Evolutionary conservation across 169 alveolate species (phyloP), one percentile per base, ranked within the genome.

Genomic region (Besnoitia besnoiti): DNA sequence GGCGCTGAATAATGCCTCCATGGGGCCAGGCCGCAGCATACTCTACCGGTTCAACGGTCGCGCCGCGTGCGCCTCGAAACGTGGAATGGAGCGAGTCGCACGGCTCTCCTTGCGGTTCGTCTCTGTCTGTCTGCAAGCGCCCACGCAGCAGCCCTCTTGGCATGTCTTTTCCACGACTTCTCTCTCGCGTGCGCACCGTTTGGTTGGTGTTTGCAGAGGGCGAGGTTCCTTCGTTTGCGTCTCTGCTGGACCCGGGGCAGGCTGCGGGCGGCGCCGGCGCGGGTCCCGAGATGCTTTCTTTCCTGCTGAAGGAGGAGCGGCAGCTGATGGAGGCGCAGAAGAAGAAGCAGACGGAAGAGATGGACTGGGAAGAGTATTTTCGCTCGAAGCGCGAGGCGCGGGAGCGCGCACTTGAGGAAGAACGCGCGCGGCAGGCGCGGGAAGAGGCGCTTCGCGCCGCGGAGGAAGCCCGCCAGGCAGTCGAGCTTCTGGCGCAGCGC

Each of bases 251-350:
- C 62, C 62, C 19, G 19, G 37, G 8, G 80, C 16, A n/a, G 24
- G 24, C 19, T 12, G 12, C 37, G 40, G 80, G 8, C 80, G 10
- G 62, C 80, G 24, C 80, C n/a, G 10, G 80, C 80, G 80, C 37
- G 40, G 8, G 24, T 12, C 80, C 37, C 40, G 62, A 19, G 19
- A 19, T 14, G 62, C 33, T 0, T 19, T 55, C 87, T n/a, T 5
- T 35, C 8, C 37, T 77, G 87, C 59, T 77, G 87, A 42, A 44
- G 87, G 59, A 77, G 59, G 61, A 77, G 87, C 87, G 40, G 87
- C 19, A 10, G 40, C 87, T 77, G 55, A 37, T 40, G 59, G 27
- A 77, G 59, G 61, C 35, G 59, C 87, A 77, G 87, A 19, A 44
- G 49, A 2, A 44, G 55, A 77, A 77, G 47, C 87, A 77, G 59